Conservation (phyloP, 2,329 filamentous ascomycete species). For the Penicillium digitatum region DNA sequence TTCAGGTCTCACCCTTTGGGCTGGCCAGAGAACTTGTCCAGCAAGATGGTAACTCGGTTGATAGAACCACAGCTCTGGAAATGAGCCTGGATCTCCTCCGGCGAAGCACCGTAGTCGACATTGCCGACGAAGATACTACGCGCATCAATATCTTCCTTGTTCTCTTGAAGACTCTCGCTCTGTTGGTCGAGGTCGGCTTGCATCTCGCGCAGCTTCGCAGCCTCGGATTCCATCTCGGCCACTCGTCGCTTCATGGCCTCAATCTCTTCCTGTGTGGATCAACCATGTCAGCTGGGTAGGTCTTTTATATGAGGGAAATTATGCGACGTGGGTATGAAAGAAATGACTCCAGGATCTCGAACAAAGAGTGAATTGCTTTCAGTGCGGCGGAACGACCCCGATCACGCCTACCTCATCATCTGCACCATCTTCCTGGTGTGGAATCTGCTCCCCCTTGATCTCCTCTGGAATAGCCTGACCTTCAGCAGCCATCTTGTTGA, state of each 20-base stretch:
- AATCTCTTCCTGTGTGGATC: slow-evolving; percentile 63
- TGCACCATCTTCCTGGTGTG: slow-evolving; percentile 39
- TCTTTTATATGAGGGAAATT: neutral
- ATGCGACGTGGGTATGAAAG: neutral
- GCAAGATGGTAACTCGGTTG: slow-evolving; percentile 93
- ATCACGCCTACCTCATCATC: slow-evolving; percentile 44
- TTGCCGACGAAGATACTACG: slow-evolving; percentile 98
- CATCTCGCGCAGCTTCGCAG: slow-evolving; percentile 81
- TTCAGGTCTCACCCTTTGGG: slow-evolving; percentile 74
- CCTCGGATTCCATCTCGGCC: slow-evolving; percentile 87
- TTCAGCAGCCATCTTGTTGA: slow-evolving; percentile 35
- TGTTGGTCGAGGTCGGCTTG: slow-evolving; percentile 81
- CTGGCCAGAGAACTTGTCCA: slow-evolving; percentile 98
- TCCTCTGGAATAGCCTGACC: slow-evolving; percentile 35
- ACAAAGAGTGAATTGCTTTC: slow-evolving; percentile 5
- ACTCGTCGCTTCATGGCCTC: slow-evolving; percentile 81
- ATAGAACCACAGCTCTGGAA: slow-evolving; percentile 97
- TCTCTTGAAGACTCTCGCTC: slow-evolving; percentile 76
- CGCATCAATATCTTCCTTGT: slow-evolving; percentile 91
- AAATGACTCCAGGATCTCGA: neutral
- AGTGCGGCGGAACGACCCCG: neutral
- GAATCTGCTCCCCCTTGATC: slow-evolving; percentile 38
- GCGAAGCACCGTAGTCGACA: slow-evolving; percentile 94
- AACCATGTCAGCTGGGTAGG: slow-evolving; percentile 6
- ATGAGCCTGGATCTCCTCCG: slow-evolving; percentile 96